These are phyloP conservation scores for Rhodomyrtus psidioides DNA, from an alignment of 441 rosid genomes.

Conservation along the genomic window DNA sequence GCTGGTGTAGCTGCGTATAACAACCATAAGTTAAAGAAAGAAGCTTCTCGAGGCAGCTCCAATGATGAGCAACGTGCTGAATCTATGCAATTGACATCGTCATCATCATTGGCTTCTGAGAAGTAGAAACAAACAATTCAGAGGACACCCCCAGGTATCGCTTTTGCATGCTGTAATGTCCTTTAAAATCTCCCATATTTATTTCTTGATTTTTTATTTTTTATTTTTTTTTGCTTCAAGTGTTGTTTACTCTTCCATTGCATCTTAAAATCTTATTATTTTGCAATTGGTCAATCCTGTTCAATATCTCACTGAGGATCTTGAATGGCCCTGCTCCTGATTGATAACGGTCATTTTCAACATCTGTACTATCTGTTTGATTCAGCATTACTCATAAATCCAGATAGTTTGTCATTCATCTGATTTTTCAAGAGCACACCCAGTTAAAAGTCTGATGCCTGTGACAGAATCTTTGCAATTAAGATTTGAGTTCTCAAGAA, in stretches of 20 bases:
- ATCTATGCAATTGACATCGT: neutral
- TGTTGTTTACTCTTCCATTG: neutral
- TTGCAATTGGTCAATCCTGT: neutral
- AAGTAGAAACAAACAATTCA: neutral
- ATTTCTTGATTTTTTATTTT: neutral
- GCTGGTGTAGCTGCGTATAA: slow-evolving; percentile 22
- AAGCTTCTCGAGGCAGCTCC: slow-evolving; percentile 10
- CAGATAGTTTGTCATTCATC: neutral
- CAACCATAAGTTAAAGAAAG: slow-evolving; percentile 17
- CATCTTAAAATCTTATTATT: neutral
- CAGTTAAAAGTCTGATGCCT: neutral
- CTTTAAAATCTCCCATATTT: neutral
- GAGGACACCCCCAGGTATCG: slow-evolving; percentile 19
- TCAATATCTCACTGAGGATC: neutral
- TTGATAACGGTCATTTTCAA: neutral
- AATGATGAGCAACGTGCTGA: neutral
- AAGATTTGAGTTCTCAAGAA: neutral
- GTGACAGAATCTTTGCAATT: neutral
- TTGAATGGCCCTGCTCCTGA: neutral
- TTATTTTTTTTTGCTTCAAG: neutral
- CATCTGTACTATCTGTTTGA: neutral
- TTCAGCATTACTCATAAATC: neutral
- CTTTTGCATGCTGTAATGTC: neutral
- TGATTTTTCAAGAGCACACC: neutral
- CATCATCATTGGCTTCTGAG: slow-evolving; percentile 8